A percentile compares a stretch with the other conserved stretches of the same genome.
phyloP scores from a whole-genome alignment of 371 early-diverging fungal species.

The Nematocida sp. region DNA sequence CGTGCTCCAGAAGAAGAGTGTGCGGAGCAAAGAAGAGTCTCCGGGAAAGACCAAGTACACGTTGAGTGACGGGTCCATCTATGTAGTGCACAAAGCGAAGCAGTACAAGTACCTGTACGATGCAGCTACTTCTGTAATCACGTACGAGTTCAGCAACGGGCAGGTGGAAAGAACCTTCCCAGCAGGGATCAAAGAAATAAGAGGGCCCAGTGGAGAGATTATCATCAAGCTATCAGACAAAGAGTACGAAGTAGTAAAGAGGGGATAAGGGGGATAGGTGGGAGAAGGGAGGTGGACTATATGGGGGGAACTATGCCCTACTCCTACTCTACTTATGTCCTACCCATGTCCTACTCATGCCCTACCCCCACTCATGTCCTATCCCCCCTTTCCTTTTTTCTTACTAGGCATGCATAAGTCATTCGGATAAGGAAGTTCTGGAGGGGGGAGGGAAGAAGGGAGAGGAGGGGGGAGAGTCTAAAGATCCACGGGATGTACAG shows the following conservation, averaged over 20 bases:
- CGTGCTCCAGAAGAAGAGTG: constrained; percentile 57
- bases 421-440: constrained; percentile 16
- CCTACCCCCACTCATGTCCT: too few relatives aligned
- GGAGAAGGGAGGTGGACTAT: too few relatives aligned
- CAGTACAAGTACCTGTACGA: constrained; percentile 66
- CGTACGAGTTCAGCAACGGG: constrained; percentile 66
- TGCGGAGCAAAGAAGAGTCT: constrained; percentile 59
- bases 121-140: constrained; percentile 60
- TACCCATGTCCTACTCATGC: too few relatives aligned
- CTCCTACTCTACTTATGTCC: too few relatives aligned
- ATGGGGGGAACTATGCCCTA: too few relatives aligned
- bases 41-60: constrained; percentile 61
- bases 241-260: constrained; percentile 62
- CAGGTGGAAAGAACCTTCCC: constrained; percentile 65
- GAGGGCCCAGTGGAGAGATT: constrained; percentile 62
- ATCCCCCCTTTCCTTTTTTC: too few relatives aligned
- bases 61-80: constrained; percentile 64
- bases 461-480: background rate
- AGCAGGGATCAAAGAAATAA: constrained; percentile 64
- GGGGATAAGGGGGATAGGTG: too few relatives aligned
- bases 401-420: too few relatives aligned
- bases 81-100: constrained; percentile 59
- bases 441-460: constrained; percentile 5
- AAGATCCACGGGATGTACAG: constrained; percentile 49
- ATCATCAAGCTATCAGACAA: constrained; percentile 61